Base-by-base conservation (phyloP, 2,329 filamentous ascomycete genomes). In the Clonostachys rosea region DNA sequence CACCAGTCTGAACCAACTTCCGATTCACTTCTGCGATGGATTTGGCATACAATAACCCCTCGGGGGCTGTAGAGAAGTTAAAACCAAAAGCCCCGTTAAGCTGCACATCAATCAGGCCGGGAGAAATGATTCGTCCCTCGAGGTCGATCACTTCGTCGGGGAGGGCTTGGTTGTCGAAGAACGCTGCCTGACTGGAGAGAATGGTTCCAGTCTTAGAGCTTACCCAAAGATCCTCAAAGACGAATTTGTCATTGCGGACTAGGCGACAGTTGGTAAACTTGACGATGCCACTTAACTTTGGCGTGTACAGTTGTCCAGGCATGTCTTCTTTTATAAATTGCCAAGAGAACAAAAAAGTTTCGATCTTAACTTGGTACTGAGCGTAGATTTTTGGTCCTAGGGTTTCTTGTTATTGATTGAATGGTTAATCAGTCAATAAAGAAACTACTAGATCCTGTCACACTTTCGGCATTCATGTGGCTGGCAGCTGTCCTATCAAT, bases 11-110 rank as follows among this genome's bases (percentile, higher is more conserved):
- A 33, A 91, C 76, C 45, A 96, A 74, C 34, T 78, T 75, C 53
- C 74, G 80, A 65, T 94, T 94, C 50, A 92, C 75, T 48, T 82
- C 74, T 52, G 74, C 75, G 44, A 96, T 70, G n/a, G 81, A 83
- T 63, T 89, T 86, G 49, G 80, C 79, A 58, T 95, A 96, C 45
- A 78, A 74, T 33, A 30, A 74, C 68, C 66, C 78, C 14, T 84
- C 76, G n/a, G 87, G 82, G 9, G 90, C 74, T 1, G 83, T 82
- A 4, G 89, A 94, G 65, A 95, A 96, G 71, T 96, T 92, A 73
- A 96, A 95, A 48, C 91, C 91, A 59, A 91, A 92, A 10, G 88
- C 91, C 43, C 91, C 91, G 59, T 96, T 96, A 56, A 96, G 83
- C 66, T 96, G 91, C 45, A 87, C 86, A 55, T 96, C 91, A 56